These are phyloP conservation scores for Xylaria sp. DNA, from an alignment of 2,329 filamentous ascomycete species.

Conservation along the genomic window DNA sequence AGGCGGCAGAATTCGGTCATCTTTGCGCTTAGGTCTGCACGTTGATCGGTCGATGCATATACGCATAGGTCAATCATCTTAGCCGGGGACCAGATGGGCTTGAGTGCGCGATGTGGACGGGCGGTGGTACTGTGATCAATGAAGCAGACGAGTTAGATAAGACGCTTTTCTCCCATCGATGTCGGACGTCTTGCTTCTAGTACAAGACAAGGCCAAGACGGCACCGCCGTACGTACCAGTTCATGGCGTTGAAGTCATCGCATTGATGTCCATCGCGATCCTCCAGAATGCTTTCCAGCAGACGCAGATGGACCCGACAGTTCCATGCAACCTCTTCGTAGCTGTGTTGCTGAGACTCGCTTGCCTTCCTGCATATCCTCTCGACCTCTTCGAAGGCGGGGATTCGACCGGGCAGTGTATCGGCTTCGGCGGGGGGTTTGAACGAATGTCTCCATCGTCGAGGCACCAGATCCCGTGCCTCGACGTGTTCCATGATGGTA, in stretches of 20 bases:
- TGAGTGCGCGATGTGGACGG: conserved; percentile 5
- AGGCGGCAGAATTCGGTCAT: background rate
- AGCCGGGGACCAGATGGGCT: conserved; percentile 2
- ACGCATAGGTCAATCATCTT: conserved; percentile 21
- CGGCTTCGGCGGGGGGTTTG: conserved; percentile 11
- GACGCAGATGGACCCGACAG: no score
- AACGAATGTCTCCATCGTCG: conserved; percentile 13
- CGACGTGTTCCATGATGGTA: background rate
- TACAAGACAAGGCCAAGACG: no score
- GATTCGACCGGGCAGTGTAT: conserved; percentile 17
- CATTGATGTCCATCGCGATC: no score
- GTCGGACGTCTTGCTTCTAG: no score
- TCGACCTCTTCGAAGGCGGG: conserved; percentile 17
- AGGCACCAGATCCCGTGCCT: background rate
- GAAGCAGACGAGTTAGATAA: no score
- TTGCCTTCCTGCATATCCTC: conserved; percentile 15
- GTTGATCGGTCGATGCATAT: background rate
- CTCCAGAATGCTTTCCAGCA: no score
- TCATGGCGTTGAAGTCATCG: no score
- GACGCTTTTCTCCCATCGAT: no score
- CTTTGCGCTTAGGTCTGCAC: conserved; percentile 5
- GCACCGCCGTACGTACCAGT: no score
- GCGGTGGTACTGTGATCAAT: conserved; percentile 11
- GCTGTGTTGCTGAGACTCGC: conserved; percentile 1
- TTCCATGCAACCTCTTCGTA: conserved; percentile 23